phyloP scores from a whole-genome alignment of 2,329 filamentous ascomycete species.

The Exserohilum rostratum region DNA sequence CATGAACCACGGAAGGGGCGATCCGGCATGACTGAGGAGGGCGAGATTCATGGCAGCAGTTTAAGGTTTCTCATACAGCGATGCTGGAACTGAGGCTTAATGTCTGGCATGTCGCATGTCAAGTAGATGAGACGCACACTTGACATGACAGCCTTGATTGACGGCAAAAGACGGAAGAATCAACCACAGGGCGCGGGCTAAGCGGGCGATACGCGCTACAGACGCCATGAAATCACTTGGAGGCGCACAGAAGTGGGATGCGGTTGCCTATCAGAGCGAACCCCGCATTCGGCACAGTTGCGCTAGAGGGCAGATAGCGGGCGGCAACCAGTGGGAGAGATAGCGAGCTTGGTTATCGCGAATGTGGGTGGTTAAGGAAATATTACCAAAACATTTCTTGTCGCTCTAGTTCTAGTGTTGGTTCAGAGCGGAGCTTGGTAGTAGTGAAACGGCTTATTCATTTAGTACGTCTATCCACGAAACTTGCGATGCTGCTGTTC shows the following conservation, averaged over 20 bases:
- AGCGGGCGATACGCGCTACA: not conserved
- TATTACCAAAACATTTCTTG: not conserved
- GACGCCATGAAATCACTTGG: not conserved
- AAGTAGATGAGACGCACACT: not conserved
- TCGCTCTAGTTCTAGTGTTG: too few relatives aligned
- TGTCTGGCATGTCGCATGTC: not conserved
- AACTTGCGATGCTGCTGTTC: too few relatives aligned
- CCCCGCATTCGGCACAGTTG: slow-evolving; percentile 9
- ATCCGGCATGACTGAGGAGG: not conserved
- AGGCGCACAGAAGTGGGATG: not conserved
- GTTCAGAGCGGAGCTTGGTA: not conserved
- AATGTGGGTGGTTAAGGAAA: too few relatives aligned
- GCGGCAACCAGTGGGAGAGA: not conserved
- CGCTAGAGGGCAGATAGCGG: slow-evolving; percentile 5
- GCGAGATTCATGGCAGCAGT: not conserved
- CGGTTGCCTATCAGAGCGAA: slow-evolving; percentile 10
- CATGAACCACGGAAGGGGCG: not conserved
- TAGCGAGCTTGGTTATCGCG: too few relatives aligned
- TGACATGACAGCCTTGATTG: not conserved
- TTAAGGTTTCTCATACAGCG: not conserved
- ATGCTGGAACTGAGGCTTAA: too few relatives aligned
- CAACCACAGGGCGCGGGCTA: not conserved
- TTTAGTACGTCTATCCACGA: too few relatives aligned
- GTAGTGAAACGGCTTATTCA: not conserved
- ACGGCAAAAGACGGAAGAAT: not conserved